Evolutionary conservation across 805 yeast genomes (phyloP).

Genomic region (Jamesozyma rosinii): DNA sequence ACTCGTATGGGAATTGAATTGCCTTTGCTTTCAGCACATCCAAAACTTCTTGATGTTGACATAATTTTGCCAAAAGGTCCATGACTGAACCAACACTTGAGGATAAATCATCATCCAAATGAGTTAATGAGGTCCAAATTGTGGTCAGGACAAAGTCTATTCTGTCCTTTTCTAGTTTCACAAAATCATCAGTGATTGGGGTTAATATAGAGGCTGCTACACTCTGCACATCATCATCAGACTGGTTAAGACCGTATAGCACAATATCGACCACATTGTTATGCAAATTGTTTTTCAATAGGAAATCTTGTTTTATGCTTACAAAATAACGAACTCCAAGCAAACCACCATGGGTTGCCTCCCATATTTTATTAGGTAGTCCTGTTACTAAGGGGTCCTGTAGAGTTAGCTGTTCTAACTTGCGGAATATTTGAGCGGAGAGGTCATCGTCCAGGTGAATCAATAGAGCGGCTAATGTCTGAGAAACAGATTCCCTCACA

Average conservation of each 20-base stretch:
- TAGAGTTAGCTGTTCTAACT: constrained; percentile 57
- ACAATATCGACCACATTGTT: constrained; percentile 76
- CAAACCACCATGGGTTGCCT: constrained; percentile 97
- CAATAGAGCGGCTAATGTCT: constrained; percentile 79
- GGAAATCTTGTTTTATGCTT: constrained; percentile 74
- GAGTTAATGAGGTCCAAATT: constrained; percentile 84
- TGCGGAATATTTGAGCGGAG: constrained; percentile 53
- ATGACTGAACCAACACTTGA: constrained; percentile 93
- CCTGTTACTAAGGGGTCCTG: constrained; percentile 43
- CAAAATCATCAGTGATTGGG: constrained; percentile 84
- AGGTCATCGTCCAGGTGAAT: constrained; percentile 53
- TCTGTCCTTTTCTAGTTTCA: constrained; percentile 44
- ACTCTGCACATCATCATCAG: constrained; percentile 93
- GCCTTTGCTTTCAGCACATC: constrained; percentile 62
- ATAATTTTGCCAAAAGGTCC: constrained; percentile 83
- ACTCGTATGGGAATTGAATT: constrained; percentile 35
- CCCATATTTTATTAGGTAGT: constrained; percentile 59
- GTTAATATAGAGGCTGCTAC: constrained; percentile 89
- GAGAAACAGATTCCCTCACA: constrained; percentile 93
- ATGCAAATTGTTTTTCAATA: constrained; percentile 47
- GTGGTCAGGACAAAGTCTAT: constrained; percentile 48
- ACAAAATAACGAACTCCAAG: constrained; percentile 87
- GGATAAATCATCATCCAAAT: constrained; percentile 81
- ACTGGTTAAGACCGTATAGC: constrained; percentile 66
- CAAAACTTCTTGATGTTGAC: constrained; percentile 71